A percentile compares a stretch with the other conserved stretches of the same genome.
These are phyloP conservation scores for Tetrapisispora taiwanensis DNA, from an alignment of 805 yeast genomes.

Conservation along the genomic window DNA sequence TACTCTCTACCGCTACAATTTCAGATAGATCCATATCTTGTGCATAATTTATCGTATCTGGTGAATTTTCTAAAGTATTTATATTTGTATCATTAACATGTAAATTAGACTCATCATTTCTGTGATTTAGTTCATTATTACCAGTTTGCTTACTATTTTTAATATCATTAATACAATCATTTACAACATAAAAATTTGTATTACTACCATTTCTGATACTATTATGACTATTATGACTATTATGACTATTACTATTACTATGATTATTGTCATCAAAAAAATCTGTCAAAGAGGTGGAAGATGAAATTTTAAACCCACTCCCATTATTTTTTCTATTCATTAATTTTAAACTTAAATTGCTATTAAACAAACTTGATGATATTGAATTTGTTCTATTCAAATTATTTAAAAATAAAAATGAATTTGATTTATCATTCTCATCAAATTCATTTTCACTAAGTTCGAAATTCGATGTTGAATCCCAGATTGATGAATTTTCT, in stretches of 20 bases:
- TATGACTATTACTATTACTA: not conserved
- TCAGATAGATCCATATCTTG: not conserved
- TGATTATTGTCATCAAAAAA: not conserved
- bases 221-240: too few relatives aligned
- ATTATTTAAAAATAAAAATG: not conserved
- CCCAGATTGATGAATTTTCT: conserved; percentile 6
- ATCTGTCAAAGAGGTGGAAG: not conserved
- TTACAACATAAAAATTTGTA: not conserved
- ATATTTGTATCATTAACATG: not conserved
- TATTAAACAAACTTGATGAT: not conserved
- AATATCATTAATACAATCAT: not conserved
- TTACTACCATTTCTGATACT: not conserved
- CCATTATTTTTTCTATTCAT: not conserved
- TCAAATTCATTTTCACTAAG: conserved; percentile 20
- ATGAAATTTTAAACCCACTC: conserved; percentile 1
- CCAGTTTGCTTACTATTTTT: not conserved
- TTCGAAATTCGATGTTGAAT: conserved; percentile 22
- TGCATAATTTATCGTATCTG: not conserved
- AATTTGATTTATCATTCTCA: conserved; percentile 4
- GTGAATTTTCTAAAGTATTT: not conserved
- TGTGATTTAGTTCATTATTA: too few relatives aligned
- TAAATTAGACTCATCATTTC: not conserved
- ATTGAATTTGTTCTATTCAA: not conserved
- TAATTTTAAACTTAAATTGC: not conserved
- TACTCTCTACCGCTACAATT: not conserved